Base-by-base conservation (phyloP, 345 rosid genomes). In the Eucalyptus sp. region DNA sequence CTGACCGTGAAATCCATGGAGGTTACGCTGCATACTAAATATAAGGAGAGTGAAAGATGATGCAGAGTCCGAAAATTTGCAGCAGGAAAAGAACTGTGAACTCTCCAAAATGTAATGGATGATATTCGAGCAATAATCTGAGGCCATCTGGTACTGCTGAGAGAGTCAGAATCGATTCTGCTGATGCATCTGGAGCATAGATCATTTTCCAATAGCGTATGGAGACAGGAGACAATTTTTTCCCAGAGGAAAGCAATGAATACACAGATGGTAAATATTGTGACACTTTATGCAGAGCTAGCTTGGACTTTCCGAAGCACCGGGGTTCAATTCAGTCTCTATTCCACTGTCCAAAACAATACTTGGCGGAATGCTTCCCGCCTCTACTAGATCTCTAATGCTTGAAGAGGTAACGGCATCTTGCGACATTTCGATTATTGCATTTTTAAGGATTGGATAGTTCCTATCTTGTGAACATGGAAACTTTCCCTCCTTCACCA, bases 401-500 rank as follows among this genome's bases (percentile, higher is more conserved):
- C 90, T 89, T 56, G 92, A 89, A 71, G 96, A 94, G 50, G 96
- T 97, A 88, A 90, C 90, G 9, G 86, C 89, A 89, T 96, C 96
- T 91, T 92, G 93, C 18, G 88, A 91, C 91, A 97, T 94, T 90
- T 92, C 92, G 88, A 76, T 49, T 58, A 94, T 80, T 44, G 95
- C 96, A 91, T 93, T 95, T 91, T 90, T 91, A 58, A 94, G 86
- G 52, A 92, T 81, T 83, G 79, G 29, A 89, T 89, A 91, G 89
- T 91, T 93, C 92, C 94, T 96, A 89, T 94, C 96, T 48, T 48
- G 90, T 43, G 91, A 89, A 81, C 89, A 88, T 4, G 97, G 99
- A 87, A 94, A 92, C 14, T 86, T 89, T 91, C 93, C 96, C 83
- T 86, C 92, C 18, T 91, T 88, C 89, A 94, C 90, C 98, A 97